These are phyloP conservation scores for Chaetomiaceae sp. DNA, from an alignment of 2,329 filamentous ascomycete species.

Conservation along the genomic window DNA sequence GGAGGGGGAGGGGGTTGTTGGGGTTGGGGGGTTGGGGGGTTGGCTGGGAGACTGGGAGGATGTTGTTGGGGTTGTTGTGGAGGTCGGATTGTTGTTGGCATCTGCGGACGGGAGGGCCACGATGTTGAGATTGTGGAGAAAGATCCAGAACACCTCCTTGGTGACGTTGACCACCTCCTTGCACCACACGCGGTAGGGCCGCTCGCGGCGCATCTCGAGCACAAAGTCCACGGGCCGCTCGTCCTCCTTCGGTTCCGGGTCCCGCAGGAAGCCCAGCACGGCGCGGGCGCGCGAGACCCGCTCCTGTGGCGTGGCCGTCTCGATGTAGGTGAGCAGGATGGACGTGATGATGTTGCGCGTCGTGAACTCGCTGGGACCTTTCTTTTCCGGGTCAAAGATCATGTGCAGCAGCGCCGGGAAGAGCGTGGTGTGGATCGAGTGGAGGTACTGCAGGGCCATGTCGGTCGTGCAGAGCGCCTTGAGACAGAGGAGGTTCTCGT, in stretches of 20 bases:
- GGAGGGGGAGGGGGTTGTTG: no score
- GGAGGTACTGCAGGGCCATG: slow-evolving; percentile 74
- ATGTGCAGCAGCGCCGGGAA: slow-evolving; percentile 83
- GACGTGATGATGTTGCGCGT: slow-evolving; percentile 88
- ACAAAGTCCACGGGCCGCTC: slow-evolving; percentile 80
- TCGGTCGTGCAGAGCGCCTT: slow-evolving; percentile 94
- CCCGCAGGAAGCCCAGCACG: slow-evolving; percentile 75
- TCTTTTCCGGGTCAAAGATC: slow-evolving; percentile 97
- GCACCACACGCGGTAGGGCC: slow-evolving; percentile 90
- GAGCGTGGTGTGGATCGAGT: slow-evolving; percentile 71
- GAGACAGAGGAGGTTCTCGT: slow-evolving; percentile 86
- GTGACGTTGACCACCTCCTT: slow-evolving; percentile 90
- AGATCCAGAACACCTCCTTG: slow-evolving; percentile 99
- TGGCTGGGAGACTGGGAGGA: no score
- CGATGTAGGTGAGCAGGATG: slow-evolving; percentile 82
- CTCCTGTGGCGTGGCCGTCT: slow-evolving; percentile 57
- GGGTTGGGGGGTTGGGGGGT: slow-evolving; percentile 24
- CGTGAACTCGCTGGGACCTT: slow-evolving; percentile 93
- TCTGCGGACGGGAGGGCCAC: slow-evolving; percentile 55
- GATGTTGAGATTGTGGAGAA: slow-evolving; percentile 89
- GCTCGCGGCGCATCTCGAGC: slow-evolving; percentile 76
- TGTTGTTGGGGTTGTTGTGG: background rate
- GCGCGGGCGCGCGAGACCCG: slow-evolving; percentile 63
- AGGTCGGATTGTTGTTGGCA: slow-evolving; percentile 3
- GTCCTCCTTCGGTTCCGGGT: slow-evolving; percentile 70